Evolutionary conservation across 257 asterid species (phyloP).

Genomic region (Fraxinus cuspidata): DNA sequence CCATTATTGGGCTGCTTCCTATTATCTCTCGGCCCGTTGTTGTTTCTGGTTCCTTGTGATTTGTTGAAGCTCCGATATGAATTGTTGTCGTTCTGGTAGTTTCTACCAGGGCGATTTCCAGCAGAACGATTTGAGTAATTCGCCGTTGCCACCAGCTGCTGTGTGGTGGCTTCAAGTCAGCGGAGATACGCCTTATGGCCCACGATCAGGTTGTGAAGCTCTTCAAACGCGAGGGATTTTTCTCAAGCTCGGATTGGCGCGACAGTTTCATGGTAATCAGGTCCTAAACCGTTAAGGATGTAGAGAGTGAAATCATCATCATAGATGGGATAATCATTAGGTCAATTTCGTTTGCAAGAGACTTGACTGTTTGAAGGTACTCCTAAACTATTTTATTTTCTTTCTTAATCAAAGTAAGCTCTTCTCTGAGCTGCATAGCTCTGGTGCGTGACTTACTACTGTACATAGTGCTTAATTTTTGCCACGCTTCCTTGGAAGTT

Average conservation of each 20-base stretch:
- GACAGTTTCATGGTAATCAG: neutral
- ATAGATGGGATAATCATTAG: neutral
- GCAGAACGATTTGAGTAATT: neutral
- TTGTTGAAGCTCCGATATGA: neutral
- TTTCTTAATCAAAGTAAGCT: neutral
- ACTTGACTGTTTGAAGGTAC: too few species aligned
- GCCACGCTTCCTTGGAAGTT: conserved; percentile 7
- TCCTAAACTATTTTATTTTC: neutral
- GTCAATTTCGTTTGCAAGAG: neutral
- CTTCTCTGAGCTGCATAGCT: neutral
- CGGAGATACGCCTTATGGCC: neutral
- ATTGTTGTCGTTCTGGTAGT: too few species aligned
- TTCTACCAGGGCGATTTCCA: neutral
- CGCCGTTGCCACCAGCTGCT: neutral
- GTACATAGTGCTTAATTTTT: neutral
- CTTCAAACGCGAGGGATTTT: too few species aligned
- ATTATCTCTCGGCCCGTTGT: neutral
- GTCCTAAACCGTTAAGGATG: neutral
- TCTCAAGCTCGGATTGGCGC: too few species aligned
- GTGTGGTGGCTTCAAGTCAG: neutral
- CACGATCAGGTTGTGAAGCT: too few species aligned
- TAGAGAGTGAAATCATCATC: neutral
- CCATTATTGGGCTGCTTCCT: neutral
- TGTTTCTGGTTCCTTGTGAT: neutral
- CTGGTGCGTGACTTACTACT: neutral